Conservation (phyloP, 2,329 filamentous ascomycete genomes). For the Aspergillus udagawae region DNA sequence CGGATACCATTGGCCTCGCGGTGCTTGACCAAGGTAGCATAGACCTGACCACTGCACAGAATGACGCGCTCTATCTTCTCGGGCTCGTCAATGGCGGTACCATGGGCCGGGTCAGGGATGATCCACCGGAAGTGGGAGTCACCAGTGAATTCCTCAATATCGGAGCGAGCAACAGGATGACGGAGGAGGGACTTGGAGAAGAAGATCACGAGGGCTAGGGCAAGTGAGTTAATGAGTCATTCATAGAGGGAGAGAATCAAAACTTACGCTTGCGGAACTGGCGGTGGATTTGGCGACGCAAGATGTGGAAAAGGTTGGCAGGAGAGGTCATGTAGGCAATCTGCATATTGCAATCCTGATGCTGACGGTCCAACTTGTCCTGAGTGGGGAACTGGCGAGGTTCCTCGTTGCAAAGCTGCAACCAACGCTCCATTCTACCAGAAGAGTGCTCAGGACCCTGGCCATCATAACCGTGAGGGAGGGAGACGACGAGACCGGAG, state of each 20-base stretch:
- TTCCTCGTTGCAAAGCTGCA: slow-evolving; percentile 97
- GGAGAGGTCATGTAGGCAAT: slow-evolving; percentile 96
- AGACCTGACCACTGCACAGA: slow-evolving; percentile 92
- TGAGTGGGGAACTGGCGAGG: slow-evolving; percentile 83
- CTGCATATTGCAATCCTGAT: slow-evolving; percentile 99
- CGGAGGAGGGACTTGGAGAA: slow-evolving; percentile 97
- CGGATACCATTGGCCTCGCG: slow-evolving; percentile 81
- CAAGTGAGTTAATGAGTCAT: slow-evolving; percentile 11
- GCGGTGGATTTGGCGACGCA: slow-evolving; percentile 96
- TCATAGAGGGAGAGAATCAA: background rate
- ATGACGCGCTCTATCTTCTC: slow-evolving; percentile 93
- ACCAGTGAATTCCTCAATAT: slow-evolving; percentile 84
- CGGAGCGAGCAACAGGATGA: slow-evolving; percentile 85
- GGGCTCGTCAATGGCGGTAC: slow-evolving; percentile 67
- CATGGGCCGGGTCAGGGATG: slow-evolving; percentile 83
- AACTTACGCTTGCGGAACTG: slow-evolving; percentile 97
- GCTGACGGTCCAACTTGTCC: slow-evolving; percentile 91
- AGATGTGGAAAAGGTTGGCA: slow-evolving; percentile 91
- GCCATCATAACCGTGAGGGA: slow-evolving; percentile 96
- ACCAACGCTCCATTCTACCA: slow-evolving; percentile 91
- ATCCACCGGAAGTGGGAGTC: slow-evolving; percentile 97
- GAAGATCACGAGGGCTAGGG: slow-evolving; percentile 83
- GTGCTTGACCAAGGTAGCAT: slow-evolving; percentile 84
- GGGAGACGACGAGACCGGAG: slow-evolving; percentile 90
- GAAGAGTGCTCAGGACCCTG: slow-evolving; percentile 98